Conservation (phyloP, 1,139 yeast genomes). For the Scheffersomyces lignicola region DNA sequence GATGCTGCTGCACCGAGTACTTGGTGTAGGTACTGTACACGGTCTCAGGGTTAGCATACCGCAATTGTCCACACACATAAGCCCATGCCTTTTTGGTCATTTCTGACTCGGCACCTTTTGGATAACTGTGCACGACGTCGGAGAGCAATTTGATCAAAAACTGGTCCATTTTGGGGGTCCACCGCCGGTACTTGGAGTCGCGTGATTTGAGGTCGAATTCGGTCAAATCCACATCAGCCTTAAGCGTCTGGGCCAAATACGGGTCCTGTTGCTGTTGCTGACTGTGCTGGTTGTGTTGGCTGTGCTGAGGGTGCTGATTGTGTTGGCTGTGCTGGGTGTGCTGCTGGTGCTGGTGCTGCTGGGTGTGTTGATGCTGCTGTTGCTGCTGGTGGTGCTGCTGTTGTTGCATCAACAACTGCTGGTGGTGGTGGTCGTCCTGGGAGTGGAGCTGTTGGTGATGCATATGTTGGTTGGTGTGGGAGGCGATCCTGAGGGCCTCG, state of each 20-base stretch:
- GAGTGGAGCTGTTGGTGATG: constrained; percentile 7
- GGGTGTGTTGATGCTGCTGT: constrained; percentile 7
- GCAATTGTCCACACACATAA: constrained; percentile 37
- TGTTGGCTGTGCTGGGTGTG: constrained; percentile 10
- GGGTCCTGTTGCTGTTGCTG: constrained; percentile 13
- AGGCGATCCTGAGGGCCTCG: constrained; percentile 9
- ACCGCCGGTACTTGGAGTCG: constrained; percentile 40
- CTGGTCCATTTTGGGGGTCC: constrained; percentile 46
- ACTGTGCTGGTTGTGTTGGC: constrained; percentile 13
- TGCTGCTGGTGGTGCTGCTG: constrained; percentile 9
- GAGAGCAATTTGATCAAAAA: constrained; percentile 32
- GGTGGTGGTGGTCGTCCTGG: constrained; percentile 6
- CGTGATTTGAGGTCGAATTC: constrained; percentile 36
- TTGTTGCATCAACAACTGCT: constrained; percentile 6
- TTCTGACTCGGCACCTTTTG: constrained; percentile 30
- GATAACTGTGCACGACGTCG: constrained; percentile 39
- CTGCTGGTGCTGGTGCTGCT: constrained; percentile 10
- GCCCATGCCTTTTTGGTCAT: constrained; percentile 43
- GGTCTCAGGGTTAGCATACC: constrained; percentile 41
- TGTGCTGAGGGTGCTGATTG: constrained; percentile 17
- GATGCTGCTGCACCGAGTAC: constrained; percentile 43
- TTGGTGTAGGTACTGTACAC: constrained; percentile 45
- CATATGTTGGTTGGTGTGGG: constrained; percentile 5
- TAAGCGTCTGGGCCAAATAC: constrained; percentile 14
- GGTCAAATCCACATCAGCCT: constrained; percentile 16